Evolutionary conservation across 1,284 basidiomycete genomes (phyloP).

Genomic region (Malassezia restricta): DNA sequence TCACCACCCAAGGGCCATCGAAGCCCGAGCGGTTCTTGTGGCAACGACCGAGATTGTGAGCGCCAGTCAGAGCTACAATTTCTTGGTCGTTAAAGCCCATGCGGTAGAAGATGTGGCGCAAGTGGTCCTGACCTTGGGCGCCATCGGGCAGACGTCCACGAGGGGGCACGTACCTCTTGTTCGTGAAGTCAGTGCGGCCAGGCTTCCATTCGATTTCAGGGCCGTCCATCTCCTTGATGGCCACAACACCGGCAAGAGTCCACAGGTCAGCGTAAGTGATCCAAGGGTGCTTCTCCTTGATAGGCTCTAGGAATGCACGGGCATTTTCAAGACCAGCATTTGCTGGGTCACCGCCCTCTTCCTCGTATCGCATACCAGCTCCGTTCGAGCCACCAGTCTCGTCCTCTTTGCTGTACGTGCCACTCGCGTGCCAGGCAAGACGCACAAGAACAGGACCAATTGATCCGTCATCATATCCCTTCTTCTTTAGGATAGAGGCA

Average conservation of each 20-base stretch:
- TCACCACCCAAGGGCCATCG: conserved; percentile 39
- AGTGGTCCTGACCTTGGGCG: conserved; percentile 49
- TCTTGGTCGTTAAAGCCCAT: conserved; percentile 54
- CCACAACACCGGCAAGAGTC: conserved; percentile 48
- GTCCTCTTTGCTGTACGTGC: conserved; percentile 62
- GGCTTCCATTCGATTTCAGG: conserved; percentile 47
- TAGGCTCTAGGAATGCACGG: conserved; percentile 68
- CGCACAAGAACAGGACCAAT: conserved; percentile 60
- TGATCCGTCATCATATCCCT: conserved; percentile 36
- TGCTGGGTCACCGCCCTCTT: conserved; percentile 60
- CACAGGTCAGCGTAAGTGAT: conserved; percentile 45
- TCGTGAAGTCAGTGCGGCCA: conserved; percentile 45
- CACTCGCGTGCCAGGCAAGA: conserved; percentile 73
- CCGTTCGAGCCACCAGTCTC: conserved; percentile 63
- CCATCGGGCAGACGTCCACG: conserved; percentile 63
- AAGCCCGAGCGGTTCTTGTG: conserved; percentile 53
- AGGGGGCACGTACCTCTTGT: conserved; percentile 59
- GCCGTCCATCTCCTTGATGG: conserved; percentile 57
- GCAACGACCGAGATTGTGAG: conserved; percentile 88
- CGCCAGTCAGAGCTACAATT: conserved; percentile 75
- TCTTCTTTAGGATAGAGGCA: conserved; percentile 36
- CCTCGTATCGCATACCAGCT: conserved; percentile 42
- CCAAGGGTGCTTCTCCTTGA: conserved; percentile 55
- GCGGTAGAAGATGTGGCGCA: conserved; percentile 50
- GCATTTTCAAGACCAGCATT: conserved; percentile 77